A percentile compares a stretch with the other conserved stretches of the same genome.
phyloP scores from a whole-genome alignment of 2,329 filamentous ascomycete species.

The Hypomyces rosellus region DNA sequence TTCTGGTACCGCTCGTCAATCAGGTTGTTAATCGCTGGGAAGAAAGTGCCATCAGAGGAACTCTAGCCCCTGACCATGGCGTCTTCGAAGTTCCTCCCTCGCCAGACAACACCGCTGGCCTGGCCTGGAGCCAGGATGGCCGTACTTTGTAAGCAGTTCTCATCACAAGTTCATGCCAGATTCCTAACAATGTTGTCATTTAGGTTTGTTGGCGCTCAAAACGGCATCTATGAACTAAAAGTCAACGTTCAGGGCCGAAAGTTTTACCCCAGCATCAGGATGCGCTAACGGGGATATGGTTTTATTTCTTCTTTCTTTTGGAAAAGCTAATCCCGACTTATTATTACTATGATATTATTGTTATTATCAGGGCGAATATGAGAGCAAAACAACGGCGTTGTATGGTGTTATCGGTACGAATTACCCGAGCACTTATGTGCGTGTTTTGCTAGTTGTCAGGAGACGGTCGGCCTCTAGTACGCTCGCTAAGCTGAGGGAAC shows the following conservation, averaged over 20 bases:
- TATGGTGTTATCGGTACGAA: slow-evolving; percentile 1
- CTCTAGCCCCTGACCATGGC: slow-evolving; percentile 30
- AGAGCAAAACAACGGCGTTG: slow-evolving; percentile 4
- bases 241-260: slow-evolving; percentile 59
- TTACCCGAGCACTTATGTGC: neutral
- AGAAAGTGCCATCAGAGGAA: slow-evolving; percentile 29
- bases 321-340: neutral
- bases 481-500: neutral
- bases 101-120: slow-evolving; percentile 53
- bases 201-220: slow-evolving; percentile 59
- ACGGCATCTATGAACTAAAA: slow-evolving; percentile 69
- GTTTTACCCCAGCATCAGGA: slow-evolving; percentile 47
- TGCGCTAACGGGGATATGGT: slow-evolving; percentile 34
- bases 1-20: slow-evolving; percentile 31
- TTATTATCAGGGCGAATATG: neutral
- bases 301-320: neutral
- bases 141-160: slow-evolving; percentile 46
- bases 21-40: slow-evolving; percentile 33
- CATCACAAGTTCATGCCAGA: neutral
- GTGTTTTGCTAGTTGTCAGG: neutral
- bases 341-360: neutral
- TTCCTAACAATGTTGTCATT: slow-evolving; percentile 13
- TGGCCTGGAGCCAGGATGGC: slow-evolving; percentile 58
- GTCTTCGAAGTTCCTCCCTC: slow-evolving; percentile 39
- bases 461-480: neutral